A percentile compares a stretch with the other conserved stretches of the same genome.
Conservation (phyloP, 352 stramenopile genomes). For the Pythium apleroticum region DNA sequence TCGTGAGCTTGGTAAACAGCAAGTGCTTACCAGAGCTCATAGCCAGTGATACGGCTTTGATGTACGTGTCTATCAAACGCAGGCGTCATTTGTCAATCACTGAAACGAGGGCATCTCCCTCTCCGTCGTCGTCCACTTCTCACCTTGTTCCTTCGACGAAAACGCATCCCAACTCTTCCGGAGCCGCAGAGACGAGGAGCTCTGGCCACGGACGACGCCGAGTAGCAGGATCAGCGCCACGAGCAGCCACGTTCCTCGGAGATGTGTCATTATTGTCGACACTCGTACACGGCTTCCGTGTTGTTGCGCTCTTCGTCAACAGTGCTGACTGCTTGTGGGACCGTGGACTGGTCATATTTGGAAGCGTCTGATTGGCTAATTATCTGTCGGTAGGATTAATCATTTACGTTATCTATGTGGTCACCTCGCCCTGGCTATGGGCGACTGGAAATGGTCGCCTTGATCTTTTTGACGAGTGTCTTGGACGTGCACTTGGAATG, state of each 20-base stretch:
- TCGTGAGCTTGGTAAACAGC: constrained; percentile 34
- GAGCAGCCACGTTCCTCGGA: constrained; percentile 1
- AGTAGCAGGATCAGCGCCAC: constrained; percentile 11
- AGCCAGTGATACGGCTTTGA: constrained; percentile 25
- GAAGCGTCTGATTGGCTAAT: constrained; percentile 17
- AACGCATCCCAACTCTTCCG: constrained; percentile 35
- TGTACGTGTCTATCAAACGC: constrained; percentile 25
- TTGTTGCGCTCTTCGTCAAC: background rate
- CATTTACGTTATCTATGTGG: background rate
- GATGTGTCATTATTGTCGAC: background rate
- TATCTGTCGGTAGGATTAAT: background rate
- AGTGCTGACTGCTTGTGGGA: background rate
- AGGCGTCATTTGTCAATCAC: background rate
- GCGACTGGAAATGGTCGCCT: background rate
- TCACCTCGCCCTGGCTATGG: background rate
- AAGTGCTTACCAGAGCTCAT: constrained; percentile 38
- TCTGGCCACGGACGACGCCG: background rate
- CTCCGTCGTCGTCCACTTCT: background rate
- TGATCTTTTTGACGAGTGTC: background rate
- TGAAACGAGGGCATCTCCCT: background rate
- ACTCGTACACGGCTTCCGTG: constrained; percentile 1
- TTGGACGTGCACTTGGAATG: background rate
- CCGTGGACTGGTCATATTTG: constrained; percentile 21
- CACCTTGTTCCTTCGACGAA: constrained; percentile 29
- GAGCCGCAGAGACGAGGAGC: constrained; percentile 19